These are phyloP conservation scores for Polygonum aviculare DNA, from an alignment of 148 eudicot genomes.

Conservation along the genomic window DNA sequence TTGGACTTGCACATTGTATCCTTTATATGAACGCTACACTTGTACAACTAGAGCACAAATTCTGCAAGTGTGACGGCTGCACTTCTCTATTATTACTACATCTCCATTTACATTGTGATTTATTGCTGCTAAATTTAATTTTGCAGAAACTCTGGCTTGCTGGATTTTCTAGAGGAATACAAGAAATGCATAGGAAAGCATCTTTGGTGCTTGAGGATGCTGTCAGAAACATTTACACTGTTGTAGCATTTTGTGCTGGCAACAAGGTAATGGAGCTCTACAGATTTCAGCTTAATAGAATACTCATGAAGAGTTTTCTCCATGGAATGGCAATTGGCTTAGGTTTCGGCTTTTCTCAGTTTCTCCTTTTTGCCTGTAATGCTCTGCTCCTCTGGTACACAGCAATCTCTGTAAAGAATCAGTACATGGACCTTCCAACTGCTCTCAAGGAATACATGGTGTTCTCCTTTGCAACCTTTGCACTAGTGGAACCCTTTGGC, in stretches of 20 bases:
- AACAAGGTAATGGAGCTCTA: constrained; percentile 99
- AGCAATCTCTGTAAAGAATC: constrained; percentile 52
- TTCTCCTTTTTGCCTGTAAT: constrained; percentile 91
- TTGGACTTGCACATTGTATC: neutral
- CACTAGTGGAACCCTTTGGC: constrained; percentile 97
- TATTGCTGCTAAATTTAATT: neutral
- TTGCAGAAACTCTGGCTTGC: constrained; percentile 97
- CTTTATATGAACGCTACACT: neutral
- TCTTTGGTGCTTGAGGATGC: constrained; percentile 97
- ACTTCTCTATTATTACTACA: neutral
- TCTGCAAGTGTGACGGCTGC: neutral
- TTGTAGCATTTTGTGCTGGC: constrained; percentile 95
- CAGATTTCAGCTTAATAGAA: constrained; percentile 56
- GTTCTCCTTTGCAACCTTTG: constrained; percentile 96
- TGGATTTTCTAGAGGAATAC: constrained; percentile 97
- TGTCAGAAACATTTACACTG: constrained; percentile 94
- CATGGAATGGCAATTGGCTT: constrained; percentile 96
- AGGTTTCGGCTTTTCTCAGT: constrained; percentile 90
- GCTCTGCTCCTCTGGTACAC: constrained; percentile 94
- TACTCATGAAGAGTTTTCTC: constrained; percentile 75
- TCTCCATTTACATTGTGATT: neutral
- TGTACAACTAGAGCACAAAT: neutral
- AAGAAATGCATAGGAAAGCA: constrained; percentile 98
- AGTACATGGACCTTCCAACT: constrained; percentile 45
- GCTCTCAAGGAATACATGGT: constrained; percentile 97